Evolutionary conservation across 73 alveolate genomes (phyloP).

Genomic region (Paramecium biaurelia): DNA sequence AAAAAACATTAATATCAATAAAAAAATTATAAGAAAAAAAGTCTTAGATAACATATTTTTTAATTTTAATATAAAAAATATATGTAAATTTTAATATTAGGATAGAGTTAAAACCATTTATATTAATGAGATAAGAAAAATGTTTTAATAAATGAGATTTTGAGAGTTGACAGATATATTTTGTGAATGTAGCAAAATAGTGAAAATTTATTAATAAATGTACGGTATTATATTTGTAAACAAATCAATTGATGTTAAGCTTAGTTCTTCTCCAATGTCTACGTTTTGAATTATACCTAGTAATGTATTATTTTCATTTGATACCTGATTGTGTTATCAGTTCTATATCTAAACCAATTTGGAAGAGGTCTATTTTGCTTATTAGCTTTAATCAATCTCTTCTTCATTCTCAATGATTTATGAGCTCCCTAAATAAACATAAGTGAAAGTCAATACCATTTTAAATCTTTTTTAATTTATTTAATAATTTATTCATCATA

Average conservation of each 20-base stretch:
- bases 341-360: slow-evolving; percentile 95
- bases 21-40: not conserved
- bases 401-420: slow-evolving; percentile 80
- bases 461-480: slow-evolving; percentile 40
- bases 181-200: not conserved
- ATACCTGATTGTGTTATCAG: slow-evolving; percentile 90
- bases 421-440: slow-evolving; percentile 69
- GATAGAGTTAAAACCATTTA: too few relatives aligned
- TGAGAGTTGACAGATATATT: not conserved
- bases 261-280: slow-evolving; percentile 98
- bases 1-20: not conserved
- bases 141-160: not conserved
- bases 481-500: not conserved
- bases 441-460: slow-evolving; percentile 19
- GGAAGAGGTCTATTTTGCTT: slow-evolving; percentile 96
- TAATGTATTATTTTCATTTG: not conserved
- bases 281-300: slow-evolving; percentile 90
- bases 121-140: not conserved
- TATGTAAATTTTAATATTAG: too few relatives aligned
- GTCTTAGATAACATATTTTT: not conserved
- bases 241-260: slow-evolving; percentile 74
- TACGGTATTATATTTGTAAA: not conserved
- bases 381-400: slow-evolving; percentile 88
- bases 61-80: not conserved
- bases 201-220: not conserved